phyloP scores from a whole-genome alignment of 192 early-diverging fungal species.

The Dimargaris xerosporica region DNA sequence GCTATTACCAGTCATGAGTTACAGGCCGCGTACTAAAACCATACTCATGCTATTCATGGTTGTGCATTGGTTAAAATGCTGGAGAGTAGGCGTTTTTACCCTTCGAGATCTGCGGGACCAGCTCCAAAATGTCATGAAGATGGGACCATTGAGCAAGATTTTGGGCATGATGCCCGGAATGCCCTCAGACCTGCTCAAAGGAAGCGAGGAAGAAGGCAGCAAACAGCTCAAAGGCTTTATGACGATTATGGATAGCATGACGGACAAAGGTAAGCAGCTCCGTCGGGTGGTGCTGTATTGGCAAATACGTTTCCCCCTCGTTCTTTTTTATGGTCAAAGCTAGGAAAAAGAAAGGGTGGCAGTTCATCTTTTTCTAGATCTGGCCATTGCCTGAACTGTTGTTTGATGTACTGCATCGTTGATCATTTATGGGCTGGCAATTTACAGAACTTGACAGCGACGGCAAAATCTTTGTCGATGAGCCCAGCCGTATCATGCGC shows the following conservation, averaged over 20 bases:
- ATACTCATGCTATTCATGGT: background rate
- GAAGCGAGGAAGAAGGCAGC: conserved; percentile 42
- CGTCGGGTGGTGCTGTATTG: background rate
- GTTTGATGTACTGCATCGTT: background rate
- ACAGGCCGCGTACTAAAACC: too few relatives aligned
- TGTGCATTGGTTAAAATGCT: too few relatives aligned
- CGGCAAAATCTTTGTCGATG: conserved; percentile 59
- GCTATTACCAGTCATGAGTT: too few relatives aligned
- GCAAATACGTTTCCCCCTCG: background rate
- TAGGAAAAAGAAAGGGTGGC: background rate
- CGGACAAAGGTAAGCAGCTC: conserved; percentile 34
- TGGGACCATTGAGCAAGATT: conserved; percentile 87
- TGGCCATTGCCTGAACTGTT: background rate
- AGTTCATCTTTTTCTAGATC: background rate
- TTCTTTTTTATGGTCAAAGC: background rate
- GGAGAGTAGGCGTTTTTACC: conserved; percentile 64
- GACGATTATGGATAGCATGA: conserved; percentile 96
- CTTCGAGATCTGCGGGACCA: conserved; percentile 93
- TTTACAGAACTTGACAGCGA: conserved; percentile 67
- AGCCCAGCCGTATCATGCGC: conserved; percentile 54
- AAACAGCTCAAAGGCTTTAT: conserved; percentile 53
- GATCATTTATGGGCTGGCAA: too few relatives aligned
- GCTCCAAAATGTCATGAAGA: conserved; percentile 69
- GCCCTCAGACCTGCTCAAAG: conserved; percentile 38
- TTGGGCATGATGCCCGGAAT: conserved; percentile 76